These are phyloP conservation scores for Gentiana straminea DNA, from an alignment of 257 asterid species.

Conservation along the genomic window DNA sequence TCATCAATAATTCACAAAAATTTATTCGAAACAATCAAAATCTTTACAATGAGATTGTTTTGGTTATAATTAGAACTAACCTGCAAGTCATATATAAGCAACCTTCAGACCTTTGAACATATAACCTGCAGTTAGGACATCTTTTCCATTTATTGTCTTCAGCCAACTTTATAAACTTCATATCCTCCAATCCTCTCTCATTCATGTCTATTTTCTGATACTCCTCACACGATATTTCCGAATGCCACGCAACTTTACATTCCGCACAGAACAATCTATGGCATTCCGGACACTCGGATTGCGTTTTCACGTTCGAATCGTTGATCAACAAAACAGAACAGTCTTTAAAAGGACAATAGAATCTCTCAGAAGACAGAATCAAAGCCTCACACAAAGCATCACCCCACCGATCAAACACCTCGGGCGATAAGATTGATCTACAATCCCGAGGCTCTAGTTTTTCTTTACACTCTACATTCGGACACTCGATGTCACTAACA, in stretches of 20 bases:
- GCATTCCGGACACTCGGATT: constrained; percentile 52
- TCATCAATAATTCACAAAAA: too few species aligned
- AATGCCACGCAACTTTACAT: constrained; percentile 70
- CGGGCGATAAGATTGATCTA: constrained; percentile 39
- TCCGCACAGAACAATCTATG: constrained; percentile 43
- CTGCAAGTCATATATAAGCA: constrained; percentile 70
- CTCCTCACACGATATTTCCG: constrained; percentile 34
- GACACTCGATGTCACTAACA: constrained; percentile 27
- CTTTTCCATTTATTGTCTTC: constrained; percentile 20
- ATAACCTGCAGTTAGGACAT: constrained; percentile 48
- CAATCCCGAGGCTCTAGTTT: constrained; percentile 44
- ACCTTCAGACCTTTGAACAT: constrained; percentile 42
- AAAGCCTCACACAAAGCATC: constrained; percentile 52
- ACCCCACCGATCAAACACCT: constrained; percentile 69
- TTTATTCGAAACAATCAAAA: too few species aligned
- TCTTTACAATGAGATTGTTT: too few species aligned
- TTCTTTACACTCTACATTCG: constrained; percentile 40
- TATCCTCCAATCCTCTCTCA: constrained; percentile 17
- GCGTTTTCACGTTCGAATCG: constrained; percentile 1
- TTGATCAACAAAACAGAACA: constrained; percentile 53
- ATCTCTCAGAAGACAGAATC: constrained; percentile 36
- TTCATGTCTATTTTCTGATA: constrained; percentile 31
- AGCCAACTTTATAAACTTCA: constrained; percentile 17
- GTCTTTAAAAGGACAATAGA: constrained; percentile 60
- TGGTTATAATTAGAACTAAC: constrained; percentile 10